A percentile compares a stretch with the other conserved stretches of the same genome.
Conservation (phyloP, 768 basidiomycete species). For the Russula lepida region DNA sequence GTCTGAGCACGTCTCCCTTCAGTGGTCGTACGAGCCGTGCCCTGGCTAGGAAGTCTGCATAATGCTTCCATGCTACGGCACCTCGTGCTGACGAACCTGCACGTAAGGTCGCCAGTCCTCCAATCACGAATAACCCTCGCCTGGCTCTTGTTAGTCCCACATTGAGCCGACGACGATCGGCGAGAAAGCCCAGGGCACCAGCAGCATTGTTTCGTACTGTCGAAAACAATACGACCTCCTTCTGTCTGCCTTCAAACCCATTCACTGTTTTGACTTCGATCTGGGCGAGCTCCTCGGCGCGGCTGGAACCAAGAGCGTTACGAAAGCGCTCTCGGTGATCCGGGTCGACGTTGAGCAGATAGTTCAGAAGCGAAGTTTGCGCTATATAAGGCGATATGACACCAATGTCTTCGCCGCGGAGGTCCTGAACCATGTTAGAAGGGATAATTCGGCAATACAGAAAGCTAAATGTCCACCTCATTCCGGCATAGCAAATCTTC, state of each 20-base stretch:
- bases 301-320: conserved; percentile 51
- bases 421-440: conserved; percentile 34
- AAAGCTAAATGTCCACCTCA: not conserved
- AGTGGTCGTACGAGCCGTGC: conserved; percentile 46
- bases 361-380: conserved; percentile 70
- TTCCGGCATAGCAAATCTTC: conserved; percentile 61
- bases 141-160: conserved; percentile 87
- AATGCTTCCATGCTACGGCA: conserved; percentile 47
- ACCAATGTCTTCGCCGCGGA: conserved; percentile 73
- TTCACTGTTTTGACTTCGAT: conserved; percentile 92
- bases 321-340: conserved; percentile 48
- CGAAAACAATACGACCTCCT: conserved; percentile 86
- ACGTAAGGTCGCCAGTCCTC: conserved; percentile 58
- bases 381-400: conserved; percentile 90
- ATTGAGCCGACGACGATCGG: conserved; percentile 77
- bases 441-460: not conserved
- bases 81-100: conserved; percentile 32
- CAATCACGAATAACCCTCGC: conserved; percentile 75
- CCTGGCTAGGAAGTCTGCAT: conserved; percentile 46
- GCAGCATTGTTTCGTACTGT: conserved; percentile 76
- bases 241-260: conserved; percentile 91
- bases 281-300: conserved; percentile 52
- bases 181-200: conserved; percentile 83
- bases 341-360: conserved; percentile 50
- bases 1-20: conserved; percentile 27